Evolutionary conservation across 345 rosid genomes (phyloP).

Genomic region (Syzygium grande): DNA sequence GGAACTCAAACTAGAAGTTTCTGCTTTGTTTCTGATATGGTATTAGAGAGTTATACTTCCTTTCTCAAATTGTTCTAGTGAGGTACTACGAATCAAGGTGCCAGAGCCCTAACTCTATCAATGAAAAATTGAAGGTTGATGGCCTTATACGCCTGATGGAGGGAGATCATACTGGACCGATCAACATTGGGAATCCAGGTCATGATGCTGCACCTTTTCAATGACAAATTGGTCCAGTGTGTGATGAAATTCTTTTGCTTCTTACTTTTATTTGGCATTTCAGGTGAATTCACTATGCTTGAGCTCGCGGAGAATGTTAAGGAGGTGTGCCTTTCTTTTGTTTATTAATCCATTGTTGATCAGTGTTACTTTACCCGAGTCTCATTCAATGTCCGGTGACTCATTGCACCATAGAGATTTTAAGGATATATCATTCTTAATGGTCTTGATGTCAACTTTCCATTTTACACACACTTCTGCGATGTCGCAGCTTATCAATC

Average conservation of each 20-base stretch:
- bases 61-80: background rate
- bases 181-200: conserved; percentile 88
- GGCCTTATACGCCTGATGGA: conserved; percentile 90
- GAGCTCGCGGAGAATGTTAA: conserved; percentile 87
- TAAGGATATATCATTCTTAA: background rate
- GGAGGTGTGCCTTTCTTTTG: conserved; percentile 41
- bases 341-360: background rate
- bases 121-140: conserved; percentile 42
- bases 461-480: background rate
- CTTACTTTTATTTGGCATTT: background rate
- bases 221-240: background rate
- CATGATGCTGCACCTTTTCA: background rate
- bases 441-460: background rate
- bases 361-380: background rate
- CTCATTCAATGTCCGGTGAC: background rate
- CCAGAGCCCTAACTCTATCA: background rate
- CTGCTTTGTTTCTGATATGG: conserved; percentile 94
- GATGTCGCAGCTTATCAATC: conserved; percentile 57
- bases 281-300: conserved; percentile 83
- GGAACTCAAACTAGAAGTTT: conserved; percentile 93
- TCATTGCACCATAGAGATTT: background rate
- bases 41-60: conserved; percentile 9
- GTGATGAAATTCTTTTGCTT: background rate
- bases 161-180: conserved; percentile 80
- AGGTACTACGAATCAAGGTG: background rate